Evolutionary conservation across 768 basidiomycete species (phyloP), one percentile per base, ranked within the genome.

Genomic region (Pleurotus pulmonarius): DNA sequence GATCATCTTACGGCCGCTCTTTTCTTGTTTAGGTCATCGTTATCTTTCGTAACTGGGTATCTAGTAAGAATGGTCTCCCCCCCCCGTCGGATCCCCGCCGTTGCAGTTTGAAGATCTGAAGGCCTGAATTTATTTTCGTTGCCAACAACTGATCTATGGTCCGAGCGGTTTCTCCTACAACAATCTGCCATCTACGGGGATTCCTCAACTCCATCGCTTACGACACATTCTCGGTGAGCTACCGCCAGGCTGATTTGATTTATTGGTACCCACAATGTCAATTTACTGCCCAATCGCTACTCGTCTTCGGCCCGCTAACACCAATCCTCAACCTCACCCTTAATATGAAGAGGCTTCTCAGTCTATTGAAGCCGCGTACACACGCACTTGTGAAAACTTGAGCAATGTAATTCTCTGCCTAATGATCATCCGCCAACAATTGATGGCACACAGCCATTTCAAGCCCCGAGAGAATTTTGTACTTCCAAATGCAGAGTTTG

Each of bases 401-500:
- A 39, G 34, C n/a, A 53, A 53, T 53, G 15, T 7, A n/a, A 24
- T 34, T 34, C 48, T n/a, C 51, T 53, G 51, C 15, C 38, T 29
- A 53, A 53, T 41, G 39, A 24, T 53, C 51, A 53, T 20, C 38
- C 51, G 51, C 22, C 51, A 53, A 53, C 26, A 22, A 16, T 53
- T 53, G 51, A 53, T 53, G 29, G 16, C 15, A 18, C 16, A 24
- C 39, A 43, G 37, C 51, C 24, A 9, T 40, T 20, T 41, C 22
- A 22, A 20, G 51, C 37, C 25, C 39, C 51, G 38, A 43, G 39
- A 38, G 26, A 39, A 53, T 53, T 38, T 39, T n/a, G 9, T 18
- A 53, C n/a, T 53, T 25, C 39, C 51, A 40, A 18, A 41, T 53
- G 51, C 51, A 53, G 49, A 37, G 13, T 44, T 44, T 16, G 41